Percentiles rank a stretch among this genome's conserved stretches.
Evolutionary conservation across 1,284 basidiomycete genomes (phyloP).

Genomic region (Neolentinus lepideus): DNA sequence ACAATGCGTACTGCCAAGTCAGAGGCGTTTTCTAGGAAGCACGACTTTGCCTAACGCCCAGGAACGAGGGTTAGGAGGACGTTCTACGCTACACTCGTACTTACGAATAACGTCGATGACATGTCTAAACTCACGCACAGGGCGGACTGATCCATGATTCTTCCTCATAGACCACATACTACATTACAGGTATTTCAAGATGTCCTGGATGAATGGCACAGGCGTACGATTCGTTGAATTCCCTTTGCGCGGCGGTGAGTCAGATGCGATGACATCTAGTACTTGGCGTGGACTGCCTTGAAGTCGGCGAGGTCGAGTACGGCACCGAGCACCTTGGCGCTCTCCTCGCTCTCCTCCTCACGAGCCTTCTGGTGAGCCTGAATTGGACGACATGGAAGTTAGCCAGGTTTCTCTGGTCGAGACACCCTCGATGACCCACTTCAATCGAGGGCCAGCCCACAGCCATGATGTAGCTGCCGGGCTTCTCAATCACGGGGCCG

Average conservation of each 20-base stretch:
- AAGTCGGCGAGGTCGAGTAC: background rate
- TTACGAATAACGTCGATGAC: background rate
- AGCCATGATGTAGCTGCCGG: background rate
- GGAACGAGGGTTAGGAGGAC: too few relatives aligned
- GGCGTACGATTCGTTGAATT: too few relatives aligned
- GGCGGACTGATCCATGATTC: background rate
- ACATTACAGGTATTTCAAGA: background rate
- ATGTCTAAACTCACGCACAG: background rate
- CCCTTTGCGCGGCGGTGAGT: too few relatives aligned
- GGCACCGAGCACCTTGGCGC: background rate
- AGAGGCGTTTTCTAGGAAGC: background rate
- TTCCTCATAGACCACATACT: background rate
- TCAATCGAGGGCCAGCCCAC: background rate
- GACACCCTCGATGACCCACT: background rate
- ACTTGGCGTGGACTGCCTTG: background rate
- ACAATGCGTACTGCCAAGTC: background rate
- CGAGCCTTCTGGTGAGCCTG: background rate
- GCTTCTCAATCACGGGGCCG: background rate
- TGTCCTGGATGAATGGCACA: background rate
- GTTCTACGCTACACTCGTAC: too few relatives aligned
- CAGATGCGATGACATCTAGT: too few relatives aligned
- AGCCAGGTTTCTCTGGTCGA: background rate
- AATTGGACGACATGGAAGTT: background rate
- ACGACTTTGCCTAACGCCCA: background rate
- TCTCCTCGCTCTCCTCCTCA: background rate